Base-by-base conservation (phyloP, 2,329 filamentous ascomycete genomes). In the Didymella keratinophila region DNA sequence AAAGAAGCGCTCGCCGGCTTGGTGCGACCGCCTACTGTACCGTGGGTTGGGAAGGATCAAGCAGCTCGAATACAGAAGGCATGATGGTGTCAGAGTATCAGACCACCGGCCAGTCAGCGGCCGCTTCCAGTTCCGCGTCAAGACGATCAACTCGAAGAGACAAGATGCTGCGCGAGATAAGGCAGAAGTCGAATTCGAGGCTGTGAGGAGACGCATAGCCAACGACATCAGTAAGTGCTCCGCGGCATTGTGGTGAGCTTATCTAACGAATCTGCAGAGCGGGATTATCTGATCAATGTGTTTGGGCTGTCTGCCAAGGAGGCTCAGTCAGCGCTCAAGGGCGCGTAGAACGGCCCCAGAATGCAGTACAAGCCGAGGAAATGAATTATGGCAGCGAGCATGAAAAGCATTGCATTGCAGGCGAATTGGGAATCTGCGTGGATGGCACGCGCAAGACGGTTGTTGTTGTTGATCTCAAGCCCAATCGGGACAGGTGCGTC, bases 1-100 rank as follows among this genome's bases (percentile, higher is more conserved):
- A 77, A 99, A 99, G 83, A 92, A 92, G 76, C 87, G 95, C 48
- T 90, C 92, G 21, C 95, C 95, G 0, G 95, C 95, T 1, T 99
- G 95, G 95, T 99, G 95, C 75, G 95, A 99, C 80, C 87, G 95
- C 34, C 80, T 99, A 36, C 80, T 99, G n/a, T 96, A 92, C 68
- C 86, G 93, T 21, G 92, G 92, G 21, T 78, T 89, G 12, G 92
- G 91, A 27, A 87, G 90, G 55, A 88, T 98, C 68, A 89, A 92
- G 77, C 93, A 98, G 77, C 79, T 93, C 47, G 91, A 97, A 64
- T 99, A 99, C 77, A 83, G 85, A 48, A 83, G 95, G 47, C 94
- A 97, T 78, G 95, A 98, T 76, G 61, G 64, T 27, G 89, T 98
- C 32, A 85, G 89, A 60, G 91, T 94, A 5, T 96, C 92, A 30